Evolutionary conservation across 305 asterid species (phyloP), one percentile per base, ranked within the genome.

Genomic region (Fraxinus angustifolia): DNA sequence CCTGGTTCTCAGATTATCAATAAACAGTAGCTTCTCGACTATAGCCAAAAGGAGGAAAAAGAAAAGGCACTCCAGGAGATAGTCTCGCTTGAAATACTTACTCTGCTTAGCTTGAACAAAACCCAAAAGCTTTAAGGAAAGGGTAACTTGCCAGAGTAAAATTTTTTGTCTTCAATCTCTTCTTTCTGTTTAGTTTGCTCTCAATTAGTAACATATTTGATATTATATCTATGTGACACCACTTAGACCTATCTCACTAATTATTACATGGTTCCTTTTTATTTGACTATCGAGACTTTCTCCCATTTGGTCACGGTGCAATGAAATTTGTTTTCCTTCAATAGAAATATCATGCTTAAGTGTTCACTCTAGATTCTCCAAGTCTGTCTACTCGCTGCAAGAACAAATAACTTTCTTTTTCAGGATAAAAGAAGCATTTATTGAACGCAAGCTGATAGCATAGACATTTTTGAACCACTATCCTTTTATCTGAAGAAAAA

Each of bases 1-100:
- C 36, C 50, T 34, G 36, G 73, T 58, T 85, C 68, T 79, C 53
- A 56, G 60, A 74, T 53, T 65, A 78, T 65, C 65, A 81, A 53
- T 65, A 71, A 31, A 71, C 23, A 74, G 81, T 38, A 80, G 79
- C 71, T 76, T 79, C 73, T n/a, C 30, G 1, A 14, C 23, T 19
- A 30, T 6, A 45, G 68, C 16, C 14, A 45, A 48, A 14, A 76
- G 30, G 35, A 53, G 26, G 23, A 10, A 48, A 28, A 68, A 68
- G 45, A 16, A 30, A 65, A 16, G 75, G 42, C 40, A 30, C 38
- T 12, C 21, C 38, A 1, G 53, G n/a, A 11, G 53, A 70, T 70
- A 31, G 38, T 12, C 40, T 70, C 21, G 1, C 40, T 30, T 70
- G 23, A 70, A 70, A 26, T 26, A 65, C 73, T 62, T 28, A 67